phyloP scores from a whole-genome alignment of 2,329 filamentous ascomycete genomes.

The Aspergillus persii region DNA sequence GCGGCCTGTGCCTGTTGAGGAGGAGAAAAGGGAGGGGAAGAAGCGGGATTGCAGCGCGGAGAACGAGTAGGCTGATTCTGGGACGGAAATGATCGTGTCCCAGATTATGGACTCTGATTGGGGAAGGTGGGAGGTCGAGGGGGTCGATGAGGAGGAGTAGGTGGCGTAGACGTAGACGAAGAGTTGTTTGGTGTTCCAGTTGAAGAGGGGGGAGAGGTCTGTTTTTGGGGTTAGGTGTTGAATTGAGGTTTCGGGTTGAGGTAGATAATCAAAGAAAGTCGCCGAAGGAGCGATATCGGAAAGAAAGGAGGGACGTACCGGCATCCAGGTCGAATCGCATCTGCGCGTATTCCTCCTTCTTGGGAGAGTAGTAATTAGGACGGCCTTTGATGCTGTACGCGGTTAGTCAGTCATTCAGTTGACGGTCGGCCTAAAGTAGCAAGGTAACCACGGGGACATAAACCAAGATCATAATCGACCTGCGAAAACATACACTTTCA shows the following conservation, averaged over 20 bases:
- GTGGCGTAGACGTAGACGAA: slow-evolving; percentile 93
- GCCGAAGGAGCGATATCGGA: neutral
- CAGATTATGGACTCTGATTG: slow-evolving; percentile 76
- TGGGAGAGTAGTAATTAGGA: slow-evolving; percentile 91
- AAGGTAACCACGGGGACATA: too few relatives aligned
- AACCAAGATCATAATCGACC: too few relatives aligned
- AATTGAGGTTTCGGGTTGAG: neutral
- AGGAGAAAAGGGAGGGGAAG: slow-evolving; percentile 23
- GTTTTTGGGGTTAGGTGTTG: neutral
- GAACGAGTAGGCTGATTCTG: slow-evolving; percentile 42
- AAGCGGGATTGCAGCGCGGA: slow-evolving; percentile 37
- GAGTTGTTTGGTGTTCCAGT: slow-evolving; percentile 98
- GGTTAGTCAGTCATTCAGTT: slow-evolving; percentile 6
- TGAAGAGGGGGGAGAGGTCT: slow-evolving; percentile 90
- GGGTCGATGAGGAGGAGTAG: slow-evolving; percentile 48
- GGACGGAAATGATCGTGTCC: slow-evolving; percentile 87
- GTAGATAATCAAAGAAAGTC: neutral
- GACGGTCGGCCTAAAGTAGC: neutral
- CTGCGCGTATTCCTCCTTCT: slow-evolving; percentile 93
- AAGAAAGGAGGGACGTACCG: slow-evolving; percentile 39
- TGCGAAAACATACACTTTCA: slow-evolving; percentile 70
- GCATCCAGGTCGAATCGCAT: slow-evolving; percentile 91
- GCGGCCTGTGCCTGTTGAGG: neutral
- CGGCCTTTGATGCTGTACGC: slow-evolving; percentile 72
- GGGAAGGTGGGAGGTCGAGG: slow-evolving; percentile 20